Percentiles rank a stretch among this genome's conserved stretches.
Evolutionary conservation across 805 yeast genomes (phyloP).

Genomic region (Saturnispora serradocipensis): DNA sequence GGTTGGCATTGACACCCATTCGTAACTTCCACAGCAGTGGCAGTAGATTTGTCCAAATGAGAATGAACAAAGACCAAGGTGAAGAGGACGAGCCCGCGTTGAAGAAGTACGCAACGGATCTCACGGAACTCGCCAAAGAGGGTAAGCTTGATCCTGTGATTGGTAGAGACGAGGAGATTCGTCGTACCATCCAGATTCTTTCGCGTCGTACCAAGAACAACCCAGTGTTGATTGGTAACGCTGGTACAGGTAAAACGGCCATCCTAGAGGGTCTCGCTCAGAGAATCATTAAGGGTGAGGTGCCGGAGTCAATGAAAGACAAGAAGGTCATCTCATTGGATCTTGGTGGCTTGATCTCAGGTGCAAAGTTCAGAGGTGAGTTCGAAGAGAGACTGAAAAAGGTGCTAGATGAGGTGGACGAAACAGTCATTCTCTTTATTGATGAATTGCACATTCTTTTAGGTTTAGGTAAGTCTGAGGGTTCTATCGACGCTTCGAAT

Average conservation of each 20-base stretch:
- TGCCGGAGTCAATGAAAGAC: conserved; percentile 86
- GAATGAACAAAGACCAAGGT: conserved; percentile 27
- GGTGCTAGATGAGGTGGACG: conserved; percentile 77
- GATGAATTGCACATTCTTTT: conserved; percentile 86
- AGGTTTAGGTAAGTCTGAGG: conserved; percentile 90
- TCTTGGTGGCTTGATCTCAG: conserved; percentile 81
- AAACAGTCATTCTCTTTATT: conserved; percentile 68
- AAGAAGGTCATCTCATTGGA: conserved; percentile 80
- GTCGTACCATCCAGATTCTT: conserved; percentile 84
- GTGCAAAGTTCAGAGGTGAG: conserved; percentile 94
- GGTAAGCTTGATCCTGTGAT: conserved; percentile 95
- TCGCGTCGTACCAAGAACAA: conserved; percentile 92
- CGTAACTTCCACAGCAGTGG: conserved; percentile 15
- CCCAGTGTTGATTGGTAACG: conserved; percentile 90
- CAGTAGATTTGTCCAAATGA: conserved; percentile 18
- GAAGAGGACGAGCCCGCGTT: conserved; percentile 60
- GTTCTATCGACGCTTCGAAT: conserved; percentile 92
- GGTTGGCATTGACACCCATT: not conserved
- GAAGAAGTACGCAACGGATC: conserved; percentile 75
- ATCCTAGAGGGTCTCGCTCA: conserved; percentile 96
- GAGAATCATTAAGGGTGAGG: conserved; percentile 82
- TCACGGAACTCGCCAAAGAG: conserved; percentile 77
- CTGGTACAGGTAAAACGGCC: conserved; percentile 98
- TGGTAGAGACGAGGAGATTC: conserved; percentile 92
- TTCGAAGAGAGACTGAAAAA: conserved; percentile 83